Percentiles rank a stretch among this genome's conserved stretches.
Conservation (phyloP, 441 rosid genomes). For the Pelargonium fulgidum region DNA sequence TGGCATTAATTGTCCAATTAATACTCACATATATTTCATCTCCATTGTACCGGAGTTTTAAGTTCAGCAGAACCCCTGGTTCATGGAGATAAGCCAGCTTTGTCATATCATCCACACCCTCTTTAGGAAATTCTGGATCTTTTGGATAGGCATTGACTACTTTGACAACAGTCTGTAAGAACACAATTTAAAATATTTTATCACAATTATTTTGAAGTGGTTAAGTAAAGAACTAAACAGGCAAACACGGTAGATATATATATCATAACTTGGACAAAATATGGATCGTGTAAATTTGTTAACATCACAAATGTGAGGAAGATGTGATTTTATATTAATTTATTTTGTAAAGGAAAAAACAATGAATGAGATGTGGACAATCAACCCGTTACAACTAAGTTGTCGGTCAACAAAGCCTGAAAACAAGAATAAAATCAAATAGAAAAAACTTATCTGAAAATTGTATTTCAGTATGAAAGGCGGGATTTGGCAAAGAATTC, state of each 20-base stretch:
- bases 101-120: constrained; percentile 93
- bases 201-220: constrained; percentile 1
- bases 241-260: constrained; percentile 8
- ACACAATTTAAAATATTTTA: constrained; percentile 2
- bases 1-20: constrained; percentile 12
- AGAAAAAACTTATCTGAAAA: no score
- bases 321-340: background rate
- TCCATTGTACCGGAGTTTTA: constrained; percentile 49
- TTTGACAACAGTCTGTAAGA: constrained; percentile 54
- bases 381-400: background rate
- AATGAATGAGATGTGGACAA: background rate
- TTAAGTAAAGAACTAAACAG: constrained; percentile 10
- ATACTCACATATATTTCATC: constrained; percentile 88
- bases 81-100: constrained; percentile 91
- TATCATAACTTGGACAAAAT: background rate
- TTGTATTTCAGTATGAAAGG: no score
- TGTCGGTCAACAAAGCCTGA: background rate
- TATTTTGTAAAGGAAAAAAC: background rate
- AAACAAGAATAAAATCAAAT: background rate
- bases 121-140: constrained; percentile 81
- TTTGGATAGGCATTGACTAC: constrained; percentile 52
- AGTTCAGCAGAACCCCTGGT: constrained; percentile 82
- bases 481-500: no score
- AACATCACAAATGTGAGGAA: background rate
- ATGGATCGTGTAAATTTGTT: no score